A percentile compares a stretch with the other conserved stretches of the same genome.
Conservation (phyloP, 108 stramenopile genomes). For the Stephanodiscus triporus region DNA sequence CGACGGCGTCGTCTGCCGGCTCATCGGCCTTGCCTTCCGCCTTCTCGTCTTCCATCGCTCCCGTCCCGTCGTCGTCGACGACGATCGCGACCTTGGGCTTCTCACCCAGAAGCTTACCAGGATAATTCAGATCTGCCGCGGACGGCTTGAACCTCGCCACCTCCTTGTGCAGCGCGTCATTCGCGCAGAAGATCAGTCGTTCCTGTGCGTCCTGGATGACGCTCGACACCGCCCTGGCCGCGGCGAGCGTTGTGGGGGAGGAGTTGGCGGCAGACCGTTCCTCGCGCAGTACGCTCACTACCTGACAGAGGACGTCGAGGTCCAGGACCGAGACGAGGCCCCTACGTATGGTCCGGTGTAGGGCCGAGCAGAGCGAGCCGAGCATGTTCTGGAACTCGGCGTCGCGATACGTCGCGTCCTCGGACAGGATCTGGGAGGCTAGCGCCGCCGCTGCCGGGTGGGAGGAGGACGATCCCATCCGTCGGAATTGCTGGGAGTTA, state of each 20-base stretch:
- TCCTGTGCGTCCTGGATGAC: constrained; percentile 92
- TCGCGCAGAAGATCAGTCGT: constrained; percentile 88
- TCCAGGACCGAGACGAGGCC: constrained; percentile 79
- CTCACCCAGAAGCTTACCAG: constrained; percentile 67
- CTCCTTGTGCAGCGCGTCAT: constrained; percentile 71
- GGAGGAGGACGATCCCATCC: constrained; percentile 26
- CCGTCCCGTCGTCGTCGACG: constrained; percentile 31
- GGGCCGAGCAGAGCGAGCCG: constrained; percentile 67
- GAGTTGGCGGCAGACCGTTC: constrained; percentile 81
- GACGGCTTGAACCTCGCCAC: constrained; percentile 86
- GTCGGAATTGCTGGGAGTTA: constrained; percentile 14
- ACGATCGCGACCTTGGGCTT: constrained; percentile 41
- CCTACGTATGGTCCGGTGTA: constrained; percentile 85
- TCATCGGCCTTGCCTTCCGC: neutral
- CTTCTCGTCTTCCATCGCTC: constrained; percentile 5
- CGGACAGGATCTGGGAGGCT: constrained; percentile 61
- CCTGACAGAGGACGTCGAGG: constrained; percentile 84
- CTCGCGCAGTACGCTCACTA: constrained; percentile 84
- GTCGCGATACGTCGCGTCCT: constrained; percentile 74
- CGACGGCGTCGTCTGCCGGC: constrained; percentile 55
- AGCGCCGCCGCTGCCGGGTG: constrained; percentile 39
- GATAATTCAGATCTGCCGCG: constrained; percentile 79
- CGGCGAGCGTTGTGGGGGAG: constrained; percentile 71
- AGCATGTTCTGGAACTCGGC: constrained; percentile 79
- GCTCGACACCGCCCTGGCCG: constrained; percentile 76